These are phyloP conservation scores for Nannochloris sp. DNA, from an alignment of 139 green algal genomes.

Conservation along the genomic window DNA sequence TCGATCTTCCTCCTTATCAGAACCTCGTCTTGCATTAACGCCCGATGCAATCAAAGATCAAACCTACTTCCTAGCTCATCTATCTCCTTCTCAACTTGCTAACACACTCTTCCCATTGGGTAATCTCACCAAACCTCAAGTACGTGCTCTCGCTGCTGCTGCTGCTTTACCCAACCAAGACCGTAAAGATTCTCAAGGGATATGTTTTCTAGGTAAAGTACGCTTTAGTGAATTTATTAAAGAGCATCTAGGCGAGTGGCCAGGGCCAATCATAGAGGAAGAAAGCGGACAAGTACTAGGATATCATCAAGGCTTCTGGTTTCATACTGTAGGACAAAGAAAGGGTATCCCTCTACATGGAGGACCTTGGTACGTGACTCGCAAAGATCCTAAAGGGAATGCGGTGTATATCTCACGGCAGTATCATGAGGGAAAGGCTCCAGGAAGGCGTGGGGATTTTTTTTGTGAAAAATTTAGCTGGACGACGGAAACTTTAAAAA, in stretches of 20 bases:
- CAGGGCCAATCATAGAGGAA: conserved; percentile 79
- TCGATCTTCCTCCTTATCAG: background rate
- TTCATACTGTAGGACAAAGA: conserved; percentile 93
- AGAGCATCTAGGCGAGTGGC: conserved; percentile 80
- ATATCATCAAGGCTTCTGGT: conserved; percentile 81
- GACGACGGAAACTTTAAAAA: conserved; percentile 23
- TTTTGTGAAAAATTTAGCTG: conserved; percentile 57
- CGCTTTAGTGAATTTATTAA: conserved; percentile 84
- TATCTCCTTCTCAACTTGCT: conserved; percentile 66
- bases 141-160: conserved; percentile 64
- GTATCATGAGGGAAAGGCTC: conserved; percentile 41
- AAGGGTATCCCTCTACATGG: conserved; percentile 81
- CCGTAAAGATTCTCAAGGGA: conserved; percentile 93
- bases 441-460: conserved; percentile 48
- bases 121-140: conserved; percentile 73
- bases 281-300: conserved; percentile 63
- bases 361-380: conserved; percentile 93
- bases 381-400: conserved; percentile 79
- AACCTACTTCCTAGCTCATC: conserved; percentile 86
- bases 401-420: conserved; percentile 72
- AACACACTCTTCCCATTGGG: conserved; percentile 88
- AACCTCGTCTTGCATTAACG: conserved; percentile 44
- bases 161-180: conserved; percentile 70
- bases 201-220: conserved; percentile 99
- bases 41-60: conserved; percentile 87